phyloP scores from a whole-genome alignment of 805 yeast genomes.

The Ogataea methanolica region DNA sequence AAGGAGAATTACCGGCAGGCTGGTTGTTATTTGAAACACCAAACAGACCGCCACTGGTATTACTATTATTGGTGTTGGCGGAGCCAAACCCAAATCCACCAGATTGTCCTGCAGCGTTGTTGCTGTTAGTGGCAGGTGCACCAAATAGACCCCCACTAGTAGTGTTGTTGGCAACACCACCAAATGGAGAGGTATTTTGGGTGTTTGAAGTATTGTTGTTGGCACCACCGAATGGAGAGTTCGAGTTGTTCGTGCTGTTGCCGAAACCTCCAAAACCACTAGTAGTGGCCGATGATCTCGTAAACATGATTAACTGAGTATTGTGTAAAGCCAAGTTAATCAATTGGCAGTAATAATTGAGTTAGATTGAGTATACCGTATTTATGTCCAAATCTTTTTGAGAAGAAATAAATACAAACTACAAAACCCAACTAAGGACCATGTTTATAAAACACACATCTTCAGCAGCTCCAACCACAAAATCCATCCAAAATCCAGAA shows the following conservation, averaged over 20 bases:
- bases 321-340: too few relatives aligned
- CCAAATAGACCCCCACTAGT: slow-evolving; percentile 18
- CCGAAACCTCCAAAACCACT: slow-evolving; percentile 51
- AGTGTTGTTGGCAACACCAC: slow-evolving; percentile 22
- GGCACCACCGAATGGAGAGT: slow-evolving; percentile 23
- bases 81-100: not conserved
- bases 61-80: slow-evolving; percentile 16
- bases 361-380: too few relatives aligned
- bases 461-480: too few relatives aligned
- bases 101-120: not conserved
- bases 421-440: too few relatives aligned
- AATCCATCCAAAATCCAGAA: too few relatives aligned
- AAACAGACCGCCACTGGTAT: slow-evolving; percentile 18
- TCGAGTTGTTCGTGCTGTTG: slow-evolving; percentile 9
- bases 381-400: too few relatives aligned
- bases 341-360: too few relatives aligned
- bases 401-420: too few relatives aligned
- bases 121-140: slow-evolving; percentile 1
- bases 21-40: slow-evolving; percentile 25
- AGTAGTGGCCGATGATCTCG: slow-evolving; percentile 34
- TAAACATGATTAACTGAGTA: slow-evolving; percentile 35
- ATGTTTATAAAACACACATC: too few relatives aligned
- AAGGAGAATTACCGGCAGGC: slow-evolving; percentile 19
- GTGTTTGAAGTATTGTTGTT: slow-evolving; percentile 4
- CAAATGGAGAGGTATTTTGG: slow-evolving; percentile 2